phyloP scores from a whole-genome alignment of 2,329 filamentous ascomycete species.

The Colletotrichum sp. region DNA sequence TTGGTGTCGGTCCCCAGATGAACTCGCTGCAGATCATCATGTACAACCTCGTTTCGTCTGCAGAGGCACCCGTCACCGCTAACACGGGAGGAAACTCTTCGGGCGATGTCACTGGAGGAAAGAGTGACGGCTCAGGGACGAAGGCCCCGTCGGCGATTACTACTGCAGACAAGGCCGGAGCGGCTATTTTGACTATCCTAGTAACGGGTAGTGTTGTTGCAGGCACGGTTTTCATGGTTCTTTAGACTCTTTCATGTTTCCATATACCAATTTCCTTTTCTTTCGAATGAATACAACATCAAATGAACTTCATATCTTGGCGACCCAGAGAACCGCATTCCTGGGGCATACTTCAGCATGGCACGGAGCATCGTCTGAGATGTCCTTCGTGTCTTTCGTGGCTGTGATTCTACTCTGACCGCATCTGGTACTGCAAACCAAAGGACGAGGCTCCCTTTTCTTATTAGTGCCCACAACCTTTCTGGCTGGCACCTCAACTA shows the following conservation, averaged over 20 bases:
- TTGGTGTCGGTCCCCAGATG: slow-evolving; percentile 64
- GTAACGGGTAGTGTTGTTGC: slow-evolving; percentile 52
- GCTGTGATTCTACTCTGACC: neutral
- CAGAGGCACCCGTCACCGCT: slow-evolving; percentile 46
- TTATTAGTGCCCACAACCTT: neutral
- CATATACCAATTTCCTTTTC: neutral
- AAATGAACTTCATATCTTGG: neutral
- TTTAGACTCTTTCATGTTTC: neutral
- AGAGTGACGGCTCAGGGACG: neutral
- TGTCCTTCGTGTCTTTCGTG: neutral
- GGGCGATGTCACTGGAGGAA: slow-evolving; percentile 36
- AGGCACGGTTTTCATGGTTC: neutral
- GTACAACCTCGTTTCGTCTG: slow-evolving; percentile 49
- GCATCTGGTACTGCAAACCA: neutral
- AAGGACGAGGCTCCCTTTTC: neutral
- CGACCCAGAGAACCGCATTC: neutral
- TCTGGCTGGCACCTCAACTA: neutral
- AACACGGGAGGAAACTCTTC: slow-evolving; percentile 57
- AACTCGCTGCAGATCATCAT: slow-evolving; percentile 57
- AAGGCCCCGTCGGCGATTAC: slow-evolving; percentile 37
- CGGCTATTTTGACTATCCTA: slow-evolving; percentile 66
- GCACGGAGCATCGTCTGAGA: neutral
- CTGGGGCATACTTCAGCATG: neutral
- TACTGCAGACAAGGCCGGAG: slow-evolving; percentile 70
- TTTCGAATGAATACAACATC: neutral